Conservation (phyloP, 805 yeast genomes). For the Metschnikowia lochheadii region DNA sequence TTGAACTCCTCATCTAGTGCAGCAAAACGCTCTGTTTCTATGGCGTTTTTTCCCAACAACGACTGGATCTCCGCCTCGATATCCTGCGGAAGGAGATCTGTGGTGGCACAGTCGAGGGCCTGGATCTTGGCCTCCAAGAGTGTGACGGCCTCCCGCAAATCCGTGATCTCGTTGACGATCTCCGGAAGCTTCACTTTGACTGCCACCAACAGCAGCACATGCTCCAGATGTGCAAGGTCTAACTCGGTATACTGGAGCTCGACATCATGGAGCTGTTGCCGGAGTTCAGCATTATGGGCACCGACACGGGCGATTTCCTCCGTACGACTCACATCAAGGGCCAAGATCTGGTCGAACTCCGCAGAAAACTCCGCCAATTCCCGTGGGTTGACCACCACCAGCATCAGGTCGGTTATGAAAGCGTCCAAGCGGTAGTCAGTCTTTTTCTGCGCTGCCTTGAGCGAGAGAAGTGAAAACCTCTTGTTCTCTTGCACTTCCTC, state of each 20-base stretch:
- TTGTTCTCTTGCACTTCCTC: slow-evolving; percentile 11
- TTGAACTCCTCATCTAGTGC: slow-evolving; percentile 35
- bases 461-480: slow-evolving; percentile 21
- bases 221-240: slow-evolving; percentile 71
- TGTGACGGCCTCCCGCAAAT: slow-evolving; percentile 45
- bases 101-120: slow-evolving; percentile 31
- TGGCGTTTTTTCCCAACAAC: slow-evolving; percentile 33
- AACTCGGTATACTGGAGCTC: slow-evolving; percentile 52
- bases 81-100: slow-evolving; percentile 30
- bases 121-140: slow-evolving; percentile 26
- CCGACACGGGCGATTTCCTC: slow-evolving; percentile 58
- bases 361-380: slow-evolving; percentile 64
- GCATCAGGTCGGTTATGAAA: slow-evolving; percentile 75
- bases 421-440: slow-evolving; percentile 51
- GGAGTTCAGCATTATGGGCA: slow-evolving; percentile 64
- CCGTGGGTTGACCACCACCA: slow-evolving; percentile 67
- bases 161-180: slow-evolving; percentile 68
- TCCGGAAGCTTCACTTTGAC: slow-evolving; percentile 74
- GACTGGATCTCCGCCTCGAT: slow-evolving; percentile 36
- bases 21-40: slow-evolving; percentile 36
- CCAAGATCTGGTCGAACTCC: slow-evolving; percentile 73
- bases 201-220: slow-evolving; percentile 84
- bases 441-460: slow-evolving; percentile 14
- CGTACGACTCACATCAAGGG: slow-evolving; percentile 59
- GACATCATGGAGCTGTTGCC: slow-evolving; percentile 66